Evolutionary conservation across 2,329 filamentous ascomycete species (phyloP), one percentile per base, ranked within the genome.

Genomic region (Clonostachys rosea): DNA sequence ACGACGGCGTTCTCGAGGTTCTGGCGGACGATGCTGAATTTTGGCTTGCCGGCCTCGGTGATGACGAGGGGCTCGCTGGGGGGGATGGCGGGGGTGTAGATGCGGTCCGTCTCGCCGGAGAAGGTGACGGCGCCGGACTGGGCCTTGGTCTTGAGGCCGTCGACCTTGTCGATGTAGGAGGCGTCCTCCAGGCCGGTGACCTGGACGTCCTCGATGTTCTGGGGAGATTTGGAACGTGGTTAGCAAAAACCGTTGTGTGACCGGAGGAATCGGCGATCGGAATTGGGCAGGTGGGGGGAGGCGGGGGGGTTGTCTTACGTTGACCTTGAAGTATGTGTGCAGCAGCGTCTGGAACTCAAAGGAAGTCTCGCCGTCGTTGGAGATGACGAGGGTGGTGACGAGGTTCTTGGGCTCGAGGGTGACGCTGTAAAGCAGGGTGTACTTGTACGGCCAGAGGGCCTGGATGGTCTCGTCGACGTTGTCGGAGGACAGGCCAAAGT

Each of bases 321-420:
- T 78, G 56, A 96, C 74, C 47, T 75, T 80, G 56, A 97, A 81
- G 68, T 99, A 99, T 6, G 89, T 95, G 70, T 99, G 94, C 66
- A 97, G 73, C 60, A 99, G 71, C 49, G 89, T 82, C 74, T 97
- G 91, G 69, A 92, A 95, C 56, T 97, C 92, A 66, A 95, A 96
- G 33, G 87, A 74, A 68, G 84, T 72, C 36, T 81, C 75, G 47
- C 89, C 91, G 65, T 95, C 87, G 65, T 99, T 99, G 63, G 89
- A 87, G 47, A 97, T 85, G 52, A 92, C 87, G 48, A 99, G 74
- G 51, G 86, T 84, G 4, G 92, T 96, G 61, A 83, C 83, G 62
- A 99, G 71, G 35, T 80, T 83, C 35, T 86, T 84, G 55, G 79
- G 83, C 52, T 82, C 83, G 54, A 99, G 73, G 4, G 89, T 95